Percentiles rank a stretch among this genome's conserved stretches.
Conservation (phyloP, 164 flowering plant genomes). For the Kingdonia uniflora region DNA sequence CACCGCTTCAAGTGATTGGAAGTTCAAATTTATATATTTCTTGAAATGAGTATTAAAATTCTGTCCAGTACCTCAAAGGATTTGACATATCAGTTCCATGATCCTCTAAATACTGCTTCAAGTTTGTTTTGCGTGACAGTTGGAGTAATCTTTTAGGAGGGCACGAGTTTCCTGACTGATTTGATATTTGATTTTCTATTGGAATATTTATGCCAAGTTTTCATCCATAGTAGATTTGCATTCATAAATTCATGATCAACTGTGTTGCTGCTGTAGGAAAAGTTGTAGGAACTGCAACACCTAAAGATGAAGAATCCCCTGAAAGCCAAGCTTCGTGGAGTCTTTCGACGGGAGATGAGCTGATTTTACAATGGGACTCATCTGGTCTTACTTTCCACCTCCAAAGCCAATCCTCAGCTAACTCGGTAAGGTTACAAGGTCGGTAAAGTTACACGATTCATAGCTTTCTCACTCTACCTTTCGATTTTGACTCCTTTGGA, state of each 20-base stretch:
- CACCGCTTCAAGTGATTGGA: too few species aligned
- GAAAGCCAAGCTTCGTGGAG: slow-evolving; percentile 51
- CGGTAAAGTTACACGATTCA: neutral
- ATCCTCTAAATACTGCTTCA: too few species aligned
- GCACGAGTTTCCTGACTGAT: too few species aligned
- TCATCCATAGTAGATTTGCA: too few species aligned
- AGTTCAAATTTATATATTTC: too few species aligned
- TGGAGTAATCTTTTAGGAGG: too few species aligned
- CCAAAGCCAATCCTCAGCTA: slow-evolving; percentile 18
- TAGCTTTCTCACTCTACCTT: neutral
- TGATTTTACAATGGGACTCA: slow-evolving; percentile 39
- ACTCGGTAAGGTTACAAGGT: neutral
- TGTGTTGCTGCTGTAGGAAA: slow-evolving; percentile 38
- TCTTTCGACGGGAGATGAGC: slow-evolving; percentile 70
- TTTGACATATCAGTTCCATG: too few species aligned
- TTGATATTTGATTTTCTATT: too few species aligned
- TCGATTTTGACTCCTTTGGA: neutral
- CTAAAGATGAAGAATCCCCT: slow-evolving; percentile 37
- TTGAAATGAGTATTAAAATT: too few species aligned
- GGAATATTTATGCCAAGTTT: too few species aligned
- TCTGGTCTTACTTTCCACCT: slow-evolving; percentile 36
- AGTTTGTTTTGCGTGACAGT: too few species aligned
- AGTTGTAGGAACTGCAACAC: slow-evolving; percentile 84
- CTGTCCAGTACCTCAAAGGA: too few species aligned
- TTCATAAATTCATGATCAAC: neutral